These are phyloP conservation scores for Trametes versicolor DNA, from an alignment of 1,284 basidiomycete species.

Conservation along the genomic window DNA sequence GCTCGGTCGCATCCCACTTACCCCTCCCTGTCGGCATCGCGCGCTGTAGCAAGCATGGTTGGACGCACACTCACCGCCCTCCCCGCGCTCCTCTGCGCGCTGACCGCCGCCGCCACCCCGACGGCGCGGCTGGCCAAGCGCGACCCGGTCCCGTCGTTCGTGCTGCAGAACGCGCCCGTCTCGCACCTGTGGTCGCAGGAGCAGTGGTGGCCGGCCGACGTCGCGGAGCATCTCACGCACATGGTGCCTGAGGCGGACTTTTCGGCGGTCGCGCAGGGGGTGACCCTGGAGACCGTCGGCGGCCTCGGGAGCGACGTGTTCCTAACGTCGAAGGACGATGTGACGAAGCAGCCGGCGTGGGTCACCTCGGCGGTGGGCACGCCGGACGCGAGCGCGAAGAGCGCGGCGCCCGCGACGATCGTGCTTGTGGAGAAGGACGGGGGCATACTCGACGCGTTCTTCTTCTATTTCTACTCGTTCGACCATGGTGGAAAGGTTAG, in stretches of 20 bases:
- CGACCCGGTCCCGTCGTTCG: slow-evolving; percentile 41
- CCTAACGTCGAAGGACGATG: slow-evolving; percentile 43
- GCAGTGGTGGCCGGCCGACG: slow-evolving; percentile 45
- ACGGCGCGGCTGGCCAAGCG: slow-evolving; percentile 23
- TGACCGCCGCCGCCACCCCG: slow-evolving; percentile 18
- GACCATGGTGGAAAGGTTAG: slow-evolving; percentile 42
- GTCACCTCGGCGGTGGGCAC: slow-evolving; percentile 37
- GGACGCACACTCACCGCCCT: slow-evolving; percentile 16
- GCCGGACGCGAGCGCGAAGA: slow-evolving; percentile 41
- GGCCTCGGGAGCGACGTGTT: slow-evolving; percentile 37
- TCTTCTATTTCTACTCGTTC: slow-evolving; percentile 51
- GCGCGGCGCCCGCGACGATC: slow-evolving; percentile 43
- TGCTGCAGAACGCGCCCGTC: slow-evolving; percentile 39
- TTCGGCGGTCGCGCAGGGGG: slow-evolving; percentile 28
- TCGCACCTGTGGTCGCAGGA: slow-evolving; percentile 45
- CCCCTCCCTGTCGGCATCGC: neutral
- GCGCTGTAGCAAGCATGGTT: slow-evolving; percentile 24
- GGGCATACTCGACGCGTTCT: slow-evolving; percentile 50
- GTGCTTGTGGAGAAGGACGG: slow-evolving; percentile 46
- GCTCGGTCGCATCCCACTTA: slow-evolving; percentile 5
- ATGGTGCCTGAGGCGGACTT: slow-evolving; percentile 40
- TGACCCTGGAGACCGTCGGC: slow-evolving; percentile 36
- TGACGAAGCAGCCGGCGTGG: slow-evolving; percentile 40
- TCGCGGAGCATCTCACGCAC: slow-evolving; percentile 43
- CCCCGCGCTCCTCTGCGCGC: slow-evolving; percentile 21